Conservation (phyloP, 164 flowering plant genomes). For the Amborella trichopoda region DNA sequence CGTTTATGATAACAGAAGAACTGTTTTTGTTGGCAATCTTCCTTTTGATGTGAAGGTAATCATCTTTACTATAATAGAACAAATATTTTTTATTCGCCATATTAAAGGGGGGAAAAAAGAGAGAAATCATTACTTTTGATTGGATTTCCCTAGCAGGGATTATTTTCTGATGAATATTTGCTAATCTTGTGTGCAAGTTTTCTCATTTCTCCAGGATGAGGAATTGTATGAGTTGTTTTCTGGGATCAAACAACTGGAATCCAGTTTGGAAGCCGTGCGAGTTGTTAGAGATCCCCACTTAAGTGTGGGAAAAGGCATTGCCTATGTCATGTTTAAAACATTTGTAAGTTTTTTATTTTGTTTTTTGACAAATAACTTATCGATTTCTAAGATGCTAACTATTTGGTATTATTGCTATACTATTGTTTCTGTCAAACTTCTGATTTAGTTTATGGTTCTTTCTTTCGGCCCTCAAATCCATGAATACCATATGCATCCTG, state of each 20-base stretch:
- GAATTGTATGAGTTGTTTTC: slow-evolving; percentile 76
- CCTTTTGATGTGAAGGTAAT: slow-evolving; percentile 94
- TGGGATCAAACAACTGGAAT: slow-evolving; percentile 39
- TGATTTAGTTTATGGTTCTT: background rate
- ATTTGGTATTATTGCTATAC: background rate
- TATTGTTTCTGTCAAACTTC: background rate
- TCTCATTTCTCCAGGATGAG: slow-evolving; percentile 52
- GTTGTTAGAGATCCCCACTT: slow-evolving; percentile 63
- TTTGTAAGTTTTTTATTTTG: slow-evolving; percentile 43
- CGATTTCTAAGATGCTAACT: background rate
- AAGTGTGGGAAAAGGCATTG: slow-evolving; percentile 87
- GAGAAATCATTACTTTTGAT: no score
- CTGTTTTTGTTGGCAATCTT: slow-evolving; percentile 90
- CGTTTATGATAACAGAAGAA: slow-evolving; percentile 72
- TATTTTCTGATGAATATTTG: no score
- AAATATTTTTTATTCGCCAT: no score
- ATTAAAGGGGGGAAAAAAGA: no score
- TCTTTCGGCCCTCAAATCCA: background rate
- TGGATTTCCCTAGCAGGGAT: no score
- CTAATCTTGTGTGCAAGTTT: no score
- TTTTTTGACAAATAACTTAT: no score
- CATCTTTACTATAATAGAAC: no score
- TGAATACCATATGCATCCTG: no score
- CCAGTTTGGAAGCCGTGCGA: slow-evolving; percentile 76
- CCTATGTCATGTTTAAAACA: slow-evolving; percentile 79